Evolutionary conservation across 2,329 filamentous ascomycete species (phyloP), one percentile per base, ranked within the genome.

Genomic region (Monosporascus sp.): DNA sequence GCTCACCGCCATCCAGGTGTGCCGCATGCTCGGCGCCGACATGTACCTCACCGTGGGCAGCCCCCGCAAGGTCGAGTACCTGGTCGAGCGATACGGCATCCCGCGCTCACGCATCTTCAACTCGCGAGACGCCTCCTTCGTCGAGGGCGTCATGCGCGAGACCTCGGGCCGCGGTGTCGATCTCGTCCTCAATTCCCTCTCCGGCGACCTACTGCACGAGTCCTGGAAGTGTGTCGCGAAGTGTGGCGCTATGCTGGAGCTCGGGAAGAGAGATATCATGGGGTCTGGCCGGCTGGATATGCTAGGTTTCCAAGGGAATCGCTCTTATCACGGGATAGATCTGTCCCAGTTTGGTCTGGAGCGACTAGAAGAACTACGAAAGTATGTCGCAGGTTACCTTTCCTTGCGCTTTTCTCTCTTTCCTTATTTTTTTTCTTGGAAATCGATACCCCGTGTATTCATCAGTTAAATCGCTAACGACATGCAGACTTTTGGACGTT

Each of bases 191-290:
- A 75, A 74, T 57, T 70, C 70, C 1, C 60, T 75, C 0, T 66
- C 73, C 0, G 72, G 72, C 0, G 71, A 76, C 15, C 55, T 71
- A 0, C 61, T 78, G 0, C 71, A 72, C 18, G 67, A 70, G 3
- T 69, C 71, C 0, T 79, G 72, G 73, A 54, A 68, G 1, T 77
- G 73, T 46, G 62, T 80, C 3, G 74, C 76, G 1, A 59, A 66
- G 5, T 74, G 71, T 47, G 76, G 74, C 0, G 67, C 60, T 3
- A 72, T 80, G 62, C 52, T 79, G 0, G 75, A 79, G 50, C 70
- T 79, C n/a, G 74, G 73, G 6, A 73, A 73, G 55, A 61, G 68
- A 6, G 73, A 78, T 46, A 62, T 77, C 2, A 57, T 69, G 1
- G 68, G 69, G 1, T 68, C 71, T 22, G 70, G 67, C 2, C 60